phyloP scores from a whole-genome alignment of 1,284 basidiomycete genomes.

The Ganoderma multipileum region DNA sequence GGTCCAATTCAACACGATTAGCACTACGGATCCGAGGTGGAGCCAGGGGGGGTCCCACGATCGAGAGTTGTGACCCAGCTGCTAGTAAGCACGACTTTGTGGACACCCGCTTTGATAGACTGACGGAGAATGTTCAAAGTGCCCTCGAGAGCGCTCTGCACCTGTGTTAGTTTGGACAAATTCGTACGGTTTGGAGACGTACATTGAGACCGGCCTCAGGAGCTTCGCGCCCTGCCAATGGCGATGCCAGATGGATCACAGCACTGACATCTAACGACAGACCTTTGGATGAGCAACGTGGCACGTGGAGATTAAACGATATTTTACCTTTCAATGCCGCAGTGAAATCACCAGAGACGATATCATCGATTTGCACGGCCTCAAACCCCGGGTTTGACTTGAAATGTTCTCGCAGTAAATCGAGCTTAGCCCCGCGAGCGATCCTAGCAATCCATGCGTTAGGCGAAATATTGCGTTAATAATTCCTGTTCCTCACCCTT shows the following conservation, averaged over 20 bases:
- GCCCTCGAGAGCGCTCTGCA: conserved; percentile 35
- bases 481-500: conserved; percentile 27
- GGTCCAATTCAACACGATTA: neutral
- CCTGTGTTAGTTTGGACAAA: neutral
- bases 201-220: conserved; percentile 16
- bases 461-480: too few species aligned
- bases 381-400: conserved; percentile 30
- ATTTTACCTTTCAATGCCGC: conserved; percentile 34
- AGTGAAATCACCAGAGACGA: conserved; percentile 34
- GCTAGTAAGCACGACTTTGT: conserved; percentile 38
- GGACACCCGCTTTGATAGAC: conserved; percentile 37
- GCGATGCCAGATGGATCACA: conserved; percentile 35
- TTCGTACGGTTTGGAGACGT: conserved; percentile 3
- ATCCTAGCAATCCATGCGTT: neutral
- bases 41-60: conserved; percentile 7
- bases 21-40: neutral
- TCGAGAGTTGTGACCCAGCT: conserved; percentile 21
- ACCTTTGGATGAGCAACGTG: neutral
- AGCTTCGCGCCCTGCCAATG: conserved; percentile 21
- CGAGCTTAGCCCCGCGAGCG: conserved; percentile 27
- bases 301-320: neutral
- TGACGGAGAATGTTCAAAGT: conserved; percentile 40
- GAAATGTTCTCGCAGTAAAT: conserved; percentile 20
- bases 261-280: conserved; percentile 30
- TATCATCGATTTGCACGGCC: conserved; percentile 31